Percentiles rank a stretch among this genome's conserved stretches.
These are phyloP conservation scores for Spirogloea muscicola DNA, from an alignment of 139 green algal genomes.

Conservation along the genomic window DNA sequence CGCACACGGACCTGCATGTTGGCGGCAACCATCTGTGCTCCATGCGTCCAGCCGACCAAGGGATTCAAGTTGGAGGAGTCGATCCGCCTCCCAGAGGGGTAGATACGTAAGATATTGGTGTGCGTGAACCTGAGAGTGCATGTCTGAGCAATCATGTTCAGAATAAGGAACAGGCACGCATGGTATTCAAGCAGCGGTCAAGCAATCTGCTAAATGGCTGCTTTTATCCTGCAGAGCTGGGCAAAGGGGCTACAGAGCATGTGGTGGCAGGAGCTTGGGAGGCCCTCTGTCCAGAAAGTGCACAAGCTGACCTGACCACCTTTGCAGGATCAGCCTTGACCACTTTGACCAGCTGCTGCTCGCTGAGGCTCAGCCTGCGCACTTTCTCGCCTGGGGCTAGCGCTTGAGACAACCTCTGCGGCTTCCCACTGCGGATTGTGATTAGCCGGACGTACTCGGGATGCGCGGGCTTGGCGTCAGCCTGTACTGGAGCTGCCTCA, in stretches of 20 bases:
- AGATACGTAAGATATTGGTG: slow-evolving; percentile 41
- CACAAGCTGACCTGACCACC: slow-evolving; percentile 12
- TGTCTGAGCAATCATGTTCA: too few relatives aligned
- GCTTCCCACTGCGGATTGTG: slow-evolving; percentile 19
- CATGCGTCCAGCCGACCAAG: slow-evolving; percentile 25
- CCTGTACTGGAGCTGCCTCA: too few relatives aligned
- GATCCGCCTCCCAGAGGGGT: slow-evolving; percentile 27
- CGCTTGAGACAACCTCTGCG: too few relatives aligned
- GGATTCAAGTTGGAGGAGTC: slow-evolving; percentile 37
- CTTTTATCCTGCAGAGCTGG: too few relatives aligned
- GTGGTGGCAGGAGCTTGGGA: too few relatives aligned
- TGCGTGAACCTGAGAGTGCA: slow-evolving; percentile 44
- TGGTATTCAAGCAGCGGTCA: too few relatives aligned
- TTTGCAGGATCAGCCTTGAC: slow-evolving; percentile 4
- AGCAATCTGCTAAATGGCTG: too few relatives aligned
- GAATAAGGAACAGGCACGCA: too few relatives aligned
- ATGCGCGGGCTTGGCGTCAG: too few relatives aligned
- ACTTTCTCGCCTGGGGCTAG: too few relatives aligned
- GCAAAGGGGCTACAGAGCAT: too few relatives aligned
- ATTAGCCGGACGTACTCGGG: slow-evolving; percentile 32
- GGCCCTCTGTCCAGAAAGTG: too few relatives aligned
- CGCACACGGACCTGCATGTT: slow-evolving; percentile 51
- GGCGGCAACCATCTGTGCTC: slow-evolving; percentile 38
- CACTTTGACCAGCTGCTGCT: slow-evolving; percentile 12
- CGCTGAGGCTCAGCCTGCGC: slow-evolving; percentile 31